A percentile compares a stretch with the other conserved stretches of the same genome.
These are phyloP conservation scores for Jaenimonas drosophilae DNA, from an alignment of 208 protist genomes.

Conservation along the genomic window DNA sequence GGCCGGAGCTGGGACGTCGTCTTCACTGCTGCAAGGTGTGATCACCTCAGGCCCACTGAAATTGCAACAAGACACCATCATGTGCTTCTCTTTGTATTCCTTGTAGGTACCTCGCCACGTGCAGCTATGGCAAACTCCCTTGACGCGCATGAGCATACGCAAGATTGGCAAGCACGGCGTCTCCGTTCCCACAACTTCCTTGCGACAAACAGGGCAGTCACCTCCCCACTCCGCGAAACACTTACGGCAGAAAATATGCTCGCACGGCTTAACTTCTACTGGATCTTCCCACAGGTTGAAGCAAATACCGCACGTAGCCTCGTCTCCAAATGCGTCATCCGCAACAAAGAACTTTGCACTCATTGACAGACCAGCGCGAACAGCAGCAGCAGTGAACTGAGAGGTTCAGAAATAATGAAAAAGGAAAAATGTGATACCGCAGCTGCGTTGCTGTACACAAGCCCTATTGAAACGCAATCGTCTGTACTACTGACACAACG, in stretches of 20 bases:
- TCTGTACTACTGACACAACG: too few species aligned
- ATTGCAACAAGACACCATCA: too few species aligned
- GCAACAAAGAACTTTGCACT: not conserved
- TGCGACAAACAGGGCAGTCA: conserved; percentile 47
- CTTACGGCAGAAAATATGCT: conserved; percentile 46
- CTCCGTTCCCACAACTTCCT: conserved; percentile 8
- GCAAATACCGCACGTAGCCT: conserved; percentile 32
- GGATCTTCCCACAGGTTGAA: conserved; percentile 30
- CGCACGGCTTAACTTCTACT: conserved; percentile 27
- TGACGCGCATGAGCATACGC: conserved; percentile 24
- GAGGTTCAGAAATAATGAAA: too few species aligned
- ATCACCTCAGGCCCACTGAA: too few species aligned
- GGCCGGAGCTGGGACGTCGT: not conserved
- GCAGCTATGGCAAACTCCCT: conserved; percentile 38
- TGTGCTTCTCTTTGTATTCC: conserved; percentile 35
- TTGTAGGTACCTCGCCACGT: conserved; percentile 42
- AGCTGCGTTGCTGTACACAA: too few species aligned
- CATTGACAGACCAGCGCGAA: too few species aligned
- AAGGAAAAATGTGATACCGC: too few species aligned
- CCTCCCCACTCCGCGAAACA: conserved; percentile 34
- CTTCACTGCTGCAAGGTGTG: conserved; percentile 19
- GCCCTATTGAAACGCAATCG: too few species aligned
- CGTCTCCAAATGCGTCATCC: not conserved
- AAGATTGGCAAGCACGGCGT: conserved; percentile 29
- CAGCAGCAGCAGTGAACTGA: too few species aligned